Base-by-base conservation (phyloP, 208 protist genomes). In the Trypanosoma boissoni region DNA sequence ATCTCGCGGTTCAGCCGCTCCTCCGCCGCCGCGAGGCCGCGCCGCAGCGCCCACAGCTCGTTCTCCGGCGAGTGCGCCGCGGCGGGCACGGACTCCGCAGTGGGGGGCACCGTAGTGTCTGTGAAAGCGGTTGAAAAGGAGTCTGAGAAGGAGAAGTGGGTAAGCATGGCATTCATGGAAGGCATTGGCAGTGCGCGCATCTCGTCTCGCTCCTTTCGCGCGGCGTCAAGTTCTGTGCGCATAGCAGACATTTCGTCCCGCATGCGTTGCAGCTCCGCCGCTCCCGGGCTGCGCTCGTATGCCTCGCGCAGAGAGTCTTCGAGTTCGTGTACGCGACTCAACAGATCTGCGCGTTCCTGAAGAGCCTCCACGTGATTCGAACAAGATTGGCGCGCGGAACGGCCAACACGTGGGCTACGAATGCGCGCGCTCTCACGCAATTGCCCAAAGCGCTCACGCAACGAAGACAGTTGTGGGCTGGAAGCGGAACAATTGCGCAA, bases 1-100 rank as follows among this genome's bases (percentile, higher is more conserved):
- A 85, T 68, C 16, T 70, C 73, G 3, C 55, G 32, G 58, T 85
- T 80, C 18, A 85, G 74, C 24, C 68, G 64, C 43, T 85, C 45
- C 10, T 58, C 29, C 2, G 9, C 7, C 16, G 36, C 42, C 44
- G 0, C 5, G 7, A 23, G n/a, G 21, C 31, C 44, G n/a, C 53
- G 51, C 9, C 21, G 4, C 9, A 32, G 24, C 12, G n/a, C 16
- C 8, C 34, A 6, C 8, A 12, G 8, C 7, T 44, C 39, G n/a
- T 31, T n/a, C 53, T 51, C 16, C 63, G 29, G 4, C 63, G 54
- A 23, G 41, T 4, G 54, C 18, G 26, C 23, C 32, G 20, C 16
- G 1, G 58, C 2, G 16, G n/a, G 12, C 34, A 39, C 34, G 34
- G 12, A 6, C 8, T 6, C 6, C 34, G 34, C 34, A 6, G 34